These are phyloP conservation scores for Letharia columbiana DNA, from an alignment of 495 filamentous ascomycete species.

Conservation along the genomic window DNA sequence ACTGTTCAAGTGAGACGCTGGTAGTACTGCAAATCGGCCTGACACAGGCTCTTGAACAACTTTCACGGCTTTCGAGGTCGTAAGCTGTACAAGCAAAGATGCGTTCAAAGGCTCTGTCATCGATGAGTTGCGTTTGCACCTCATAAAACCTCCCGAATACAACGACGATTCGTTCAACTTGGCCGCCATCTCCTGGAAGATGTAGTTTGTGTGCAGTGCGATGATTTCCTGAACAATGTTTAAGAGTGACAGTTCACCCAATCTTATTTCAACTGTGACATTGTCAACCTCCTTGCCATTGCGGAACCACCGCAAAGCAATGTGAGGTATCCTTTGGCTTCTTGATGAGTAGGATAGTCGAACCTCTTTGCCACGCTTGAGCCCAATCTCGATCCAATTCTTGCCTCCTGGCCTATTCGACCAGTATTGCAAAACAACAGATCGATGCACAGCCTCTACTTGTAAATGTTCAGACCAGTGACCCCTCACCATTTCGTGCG, in stretches of 20 bases:
- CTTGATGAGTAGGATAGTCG: constrained; percentile 34
- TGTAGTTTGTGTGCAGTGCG: constrained; percentile 59
- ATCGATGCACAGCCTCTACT: constrained; percentile 67
- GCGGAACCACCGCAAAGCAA: constrained; percentile 78
- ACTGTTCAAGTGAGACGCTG: constrained; percentile 33
- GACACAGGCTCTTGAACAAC: constrained; percentile 59
- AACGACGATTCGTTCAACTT: constrained; percentile 48
- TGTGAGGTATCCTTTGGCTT: constrained; percentile 34
- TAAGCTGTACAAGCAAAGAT: constrained; percentile 58
- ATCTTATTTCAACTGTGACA: constrained; percentile 54
- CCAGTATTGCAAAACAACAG: constrained; percentile 88
- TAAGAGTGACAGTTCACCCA: constrained; percentile 60
- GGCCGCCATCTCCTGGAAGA: constrained; percentile 52
- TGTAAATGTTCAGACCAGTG: constrained; percentile 69
- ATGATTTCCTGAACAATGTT: constrained; percentile 63
- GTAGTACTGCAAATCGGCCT: constrained; percentile 48
- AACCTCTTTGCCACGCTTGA: constrained; percentile 51
- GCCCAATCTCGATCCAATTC: constrained; percentile 85
- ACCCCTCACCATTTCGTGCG: constrained; percentile 50
- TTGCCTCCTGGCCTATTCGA: constrained; percentile 54
- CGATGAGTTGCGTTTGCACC: constrained; percentile 46
- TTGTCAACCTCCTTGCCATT: constrained; percentile 64
- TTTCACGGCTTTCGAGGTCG: constrained; percentile 45
- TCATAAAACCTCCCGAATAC: constrained; percentile 47
- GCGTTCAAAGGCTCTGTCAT: constrained; percentile 56